These are phyloP conservation scores for Saccharomyces jurei DNA, from an alignment of 805 yeast genomes.

Conservation along the genomic window DNA sequence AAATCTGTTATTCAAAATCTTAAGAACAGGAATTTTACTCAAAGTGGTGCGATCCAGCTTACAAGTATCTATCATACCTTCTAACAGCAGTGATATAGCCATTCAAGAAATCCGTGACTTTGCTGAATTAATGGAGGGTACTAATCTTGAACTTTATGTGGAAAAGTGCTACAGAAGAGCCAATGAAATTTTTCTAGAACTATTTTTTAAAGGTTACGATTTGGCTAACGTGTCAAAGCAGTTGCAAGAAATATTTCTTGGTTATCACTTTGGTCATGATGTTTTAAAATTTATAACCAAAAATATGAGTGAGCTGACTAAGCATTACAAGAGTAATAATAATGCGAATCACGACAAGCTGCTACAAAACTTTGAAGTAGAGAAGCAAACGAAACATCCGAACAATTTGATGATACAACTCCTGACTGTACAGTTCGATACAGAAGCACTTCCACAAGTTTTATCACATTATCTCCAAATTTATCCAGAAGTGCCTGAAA, in stretches of 20 bases:
- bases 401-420: conserved; percentile 22
- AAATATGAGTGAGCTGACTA: conserved; percentile 22
- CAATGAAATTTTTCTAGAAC: conserved; percentile 47
- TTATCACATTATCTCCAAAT: conserved; percentile 12
- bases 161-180: conserved; percentile 60
- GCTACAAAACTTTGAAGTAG: conserved; percentile 24
- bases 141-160: conserved; percentile 47
- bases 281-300: conserved; percentile 15
- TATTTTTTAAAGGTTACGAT: conserved; percentile 55
- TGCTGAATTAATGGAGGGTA: conserved; percentile 24
- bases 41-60: conserved; percentile 44
- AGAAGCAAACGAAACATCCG: conserved; percentile 2
- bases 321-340: conserved; percentile 17
- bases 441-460: conserved; percentile 18
- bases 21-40: conserved; percentile 78
- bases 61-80: conserved; percentile 12
- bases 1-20: conserved; percentile 41
- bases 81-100: conserved; percentile 29
- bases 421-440: conserved; percentile 35
- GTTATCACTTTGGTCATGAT: conserved; percentile 23
- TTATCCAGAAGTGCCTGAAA: not conserved
- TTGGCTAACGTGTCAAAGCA: conserved; percentile 40
- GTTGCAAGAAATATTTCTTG: conserved; percentile 51
- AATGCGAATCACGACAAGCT: conserved; percentile 19
- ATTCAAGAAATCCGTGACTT: conserved; percentile 3